phyloP scores from a whole-genome alignment of 2,329 filamentous ascomycete species.

The Cercospora citrullina region DNA sequence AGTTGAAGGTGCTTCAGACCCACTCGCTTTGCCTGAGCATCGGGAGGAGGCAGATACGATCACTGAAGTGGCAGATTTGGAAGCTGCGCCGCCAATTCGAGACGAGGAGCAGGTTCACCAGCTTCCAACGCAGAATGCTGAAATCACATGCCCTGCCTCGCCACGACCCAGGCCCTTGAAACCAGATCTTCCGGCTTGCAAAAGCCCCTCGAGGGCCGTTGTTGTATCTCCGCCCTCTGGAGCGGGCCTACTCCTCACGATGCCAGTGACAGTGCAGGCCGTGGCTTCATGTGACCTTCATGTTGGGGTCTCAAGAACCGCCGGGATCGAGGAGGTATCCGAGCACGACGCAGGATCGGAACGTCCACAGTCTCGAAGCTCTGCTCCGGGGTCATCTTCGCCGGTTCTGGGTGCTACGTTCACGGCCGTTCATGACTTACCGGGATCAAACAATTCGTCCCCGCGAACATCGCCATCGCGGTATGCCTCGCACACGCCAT shows the following conservation, averaged over 20 bases:
- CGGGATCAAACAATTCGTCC: background rate
- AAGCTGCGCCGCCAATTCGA: background rate
- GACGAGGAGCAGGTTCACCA: background rate
- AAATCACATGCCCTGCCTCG: background rate
- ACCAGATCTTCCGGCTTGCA: background rate
- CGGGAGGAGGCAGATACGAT: background rate
- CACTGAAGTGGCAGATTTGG: background rate
- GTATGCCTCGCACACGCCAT: slow-evolving; percentile 10
- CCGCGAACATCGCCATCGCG: background rate
- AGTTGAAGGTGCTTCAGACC: background rate
- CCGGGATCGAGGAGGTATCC: no score
- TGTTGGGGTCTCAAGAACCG: background rate
- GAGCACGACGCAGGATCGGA: no score
- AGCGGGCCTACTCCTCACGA: background rate
- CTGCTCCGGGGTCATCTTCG: background rate
- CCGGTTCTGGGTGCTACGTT: background rate
- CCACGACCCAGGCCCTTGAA: background rate
- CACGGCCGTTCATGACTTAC: background rate
- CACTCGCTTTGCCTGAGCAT: background rate
- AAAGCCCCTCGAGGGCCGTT: background rate
- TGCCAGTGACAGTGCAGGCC: background rate
- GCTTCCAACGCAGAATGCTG: background rate
- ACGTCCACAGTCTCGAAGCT: background rate
- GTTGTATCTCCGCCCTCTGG: background rate
- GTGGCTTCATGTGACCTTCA: background rate